These are phyloP conservation scores for Tripterygium wilfordii DNA, from an alignment of 177 flowering plant species.

Conservation along the genomic window DNA sequence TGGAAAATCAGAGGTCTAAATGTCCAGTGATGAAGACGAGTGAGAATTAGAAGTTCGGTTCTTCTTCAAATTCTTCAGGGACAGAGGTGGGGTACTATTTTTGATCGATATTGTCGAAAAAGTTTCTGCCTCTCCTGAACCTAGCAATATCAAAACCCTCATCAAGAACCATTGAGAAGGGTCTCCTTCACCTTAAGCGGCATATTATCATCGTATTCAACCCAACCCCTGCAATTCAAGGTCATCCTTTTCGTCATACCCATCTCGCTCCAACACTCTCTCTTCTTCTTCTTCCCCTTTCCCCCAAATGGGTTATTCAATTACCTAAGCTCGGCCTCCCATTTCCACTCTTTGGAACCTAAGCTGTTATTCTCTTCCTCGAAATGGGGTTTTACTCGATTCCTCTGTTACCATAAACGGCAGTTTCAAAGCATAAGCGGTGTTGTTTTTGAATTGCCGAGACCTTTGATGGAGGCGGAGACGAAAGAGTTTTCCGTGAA, in stretches of 20 bases:
- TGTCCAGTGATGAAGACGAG: too few species aligned
- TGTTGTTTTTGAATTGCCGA: too few species aligned
- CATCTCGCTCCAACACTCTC: constrained; percentile 1
- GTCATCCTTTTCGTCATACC: constrained; percentile 3
- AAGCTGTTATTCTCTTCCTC: too few species aligned
- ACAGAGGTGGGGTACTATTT: background rate
- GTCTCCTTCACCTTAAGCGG: constrained; percentile 19
- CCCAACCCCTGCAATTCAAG: constrained; percentile 11
- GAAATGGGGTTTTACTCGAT: too few species aligned
- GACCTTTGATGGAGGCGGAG: too few species aligned
- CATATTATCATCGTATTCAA: constrained; percentile 9
- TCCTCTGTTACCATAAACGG: too few species aligned
- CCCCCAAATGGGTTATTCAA: background rate
- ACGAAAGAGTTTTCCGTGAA: too few species aligned
- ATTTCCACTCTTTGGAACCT: background rate
- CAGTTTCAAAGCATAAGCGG: too few species aligned
- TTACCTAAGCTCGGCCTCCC: too few species aligned
- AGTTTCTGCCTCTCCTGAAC: constrained; percentile 8
- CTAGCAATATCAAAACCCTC: constrained; percentile 27
- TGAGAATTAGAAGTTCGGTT: background rate
- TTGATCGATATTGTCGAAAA: background rate
- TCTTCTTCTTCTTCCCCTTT: constrained; percentile 8
- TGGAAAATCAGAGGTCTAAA: too few species aligned
- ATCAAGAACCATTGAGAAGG: constrained; percentile 14
- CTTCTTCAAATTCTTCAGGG: background rate